Percentiles rank a stretch among this genome's conserved stretches.
Conservation (phyloP, 352 stramenopile genomes). For the Phytophthora capsici region DNA sequence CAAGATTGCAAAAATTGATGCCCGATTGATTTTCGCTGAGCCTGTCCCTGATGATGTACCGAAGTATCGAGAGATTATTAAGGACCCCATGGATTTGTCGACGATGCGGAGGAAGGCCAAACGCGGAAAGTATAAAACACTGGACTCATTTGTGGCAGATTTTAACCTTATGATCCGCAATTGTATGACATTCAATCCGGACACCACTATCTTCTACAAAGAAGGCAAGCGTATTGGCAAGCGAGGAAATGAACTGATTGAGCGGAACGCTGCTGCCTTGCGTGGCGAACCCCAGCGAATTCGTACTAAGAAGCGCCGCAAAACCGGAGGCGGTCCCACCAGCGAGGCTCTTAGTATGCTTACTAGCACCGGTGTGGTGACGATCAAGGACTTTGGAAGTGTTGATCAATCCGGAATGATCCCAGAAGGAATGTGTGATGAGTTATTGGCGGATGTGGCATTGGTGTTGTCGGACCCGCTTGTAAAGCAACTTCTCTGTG, state of each 20-base stretch:
- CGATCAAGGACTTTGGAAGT: slow-evolving; percentile 73
- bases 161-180: slow-evolving; percentile 91
- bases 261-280: slow-evolving; percentile 66
- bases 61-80: slow-evolving; percentile 85
- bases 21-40: slow-evolving; percentile 84
- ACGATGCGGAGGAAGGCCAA: slow-evolving; percentile 85
- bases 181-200: slow-evolving; percentile 87
- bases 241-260: slow-evolving; percentile 79
- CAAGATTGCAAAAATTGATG: slow-evolving; percentile 82
- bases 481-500: slow-evolving; percentile 82
- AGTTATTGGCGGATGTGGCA: slow-evolving; percentile 75
- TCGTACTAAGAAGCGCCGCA: slow-evolving; percentile 78
- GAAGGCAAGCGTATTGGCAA: slow-evolving; percentile 88
- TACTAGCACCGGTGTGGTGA: slow-evolving; percentile 66
- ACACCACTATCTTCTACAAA: slow-evolving; percentile 90
- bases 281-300: slow-evolving; percentile 78
- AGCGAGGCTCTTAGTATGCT: slow-evolving; percentile 77
- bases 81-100: slow-evolving; percentile 87
- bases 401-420: slow-evolving; percentile 86
- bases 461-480: slow-evolving; percentile 79
- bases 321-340: slow-evolving; percentile 48
- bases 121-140: slow-evolving; percentile 81
- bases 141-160: slow-evolving; percentile 79
- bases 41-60: slow-evolving; percentile 86
- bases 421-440: slow-evolving; percentile 80